Percentiles rank a stretch among this genome's conserved stretches.
phyloP scores from a whole-genome alignment of 495 filamentous ascomycete species.

The Xylaria scruposa region DNA sequence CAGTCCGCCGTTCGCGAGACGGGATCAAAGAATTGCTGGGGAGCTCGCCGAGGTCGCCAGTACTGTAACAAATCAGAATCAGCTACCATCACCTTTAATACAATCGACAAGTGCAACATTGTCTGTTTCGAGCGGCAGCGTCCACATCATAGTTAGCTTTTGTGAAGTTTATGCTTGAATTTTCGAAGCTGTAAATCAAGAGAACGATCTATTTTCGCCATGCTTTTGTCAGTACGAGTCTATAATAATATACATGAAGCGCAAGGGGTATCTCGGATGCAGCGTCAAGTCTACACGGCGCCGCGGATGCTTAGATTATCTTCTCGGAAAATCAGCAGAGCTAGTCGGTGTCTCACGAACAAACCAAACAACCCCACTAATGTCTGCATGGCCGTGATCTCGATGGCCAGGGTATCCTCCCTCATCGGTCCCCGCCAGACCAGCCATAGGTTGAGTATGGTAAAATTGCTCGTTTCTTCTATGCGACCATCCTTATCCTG shows the following conservation, averaged over 20 bases:
- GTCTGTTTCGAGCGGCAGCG: not conserved
- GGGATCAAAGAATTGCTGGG: conserved; percentile 41
- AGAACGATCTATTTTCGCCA: conserved; percentile 5
- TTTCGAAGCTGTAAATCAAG: not conserved
- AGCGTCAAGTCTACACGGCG: conserved; percentile 30
- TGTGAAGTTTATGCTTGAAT: not conserved
- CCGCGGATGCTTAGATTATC: conserved; percentile 70
- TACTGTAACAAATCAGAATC: conserved; percentile 25
- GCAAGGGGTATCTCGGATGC: conserved; percentile 32
- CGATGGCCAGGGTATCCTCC: conserved; percentile 81
- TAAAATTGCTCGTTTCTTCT: conserved; percentile 85
- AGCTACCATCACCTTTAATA: not conserved
- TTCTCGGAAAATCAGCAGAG: conserved; percentile 80
- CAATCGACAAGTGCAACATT: not conserved
- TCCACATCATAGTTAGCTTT: not conserved
- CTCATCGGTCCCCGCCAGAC: conserved; percentile 93
- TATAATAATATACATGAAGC: conserved; percentile 29
- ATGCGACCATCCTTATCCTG: conserved; percentile 71
- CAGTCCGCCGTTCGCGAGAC: conserved; percentile 45
- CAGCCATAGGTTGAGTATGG: conserved; percentile 92
- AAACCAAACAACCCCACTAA: conserved; percentile 78
- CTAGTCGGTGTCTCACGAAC: conserved; percentile 83
- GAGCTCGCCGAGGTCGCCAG: conserved; percentile 46
- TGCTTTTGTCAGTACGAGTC: conserved; percentile 21
- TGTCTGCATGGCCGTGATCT: conserved; percentile 76